Evolutionary conservation across 768 basidiomycete genomes (phyloP), one percentile per base, ranked within the genome.

Genomic region (Tulasnella sp.): DNA sequence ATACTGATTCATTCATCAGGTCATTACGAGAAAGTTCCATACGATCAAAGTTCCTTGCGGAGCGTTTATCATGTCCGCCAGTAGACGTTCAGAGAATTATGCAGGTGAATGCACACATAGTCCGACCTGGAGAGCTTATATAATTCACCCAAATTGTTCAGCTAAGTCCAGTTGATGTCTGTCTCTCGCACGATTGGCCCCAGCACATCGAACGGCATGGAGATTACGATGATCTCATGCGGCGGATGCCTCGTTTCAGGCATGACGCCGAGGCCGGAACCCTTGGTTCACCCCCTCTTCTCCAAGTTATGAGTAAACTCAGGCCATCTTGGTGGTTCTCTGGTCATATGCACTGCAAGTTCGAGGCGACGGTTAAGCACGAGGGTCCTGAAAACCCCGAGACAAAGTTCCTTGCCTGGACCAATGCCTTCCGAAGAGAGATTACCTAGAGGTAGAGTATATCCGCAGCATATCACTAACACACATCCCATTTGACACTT

Each of bases 141-240:
- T 9, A 18, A 39, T 10, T 46, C 16, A 39, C 9, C n/a, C 40
- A 73, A 37, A 46, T 16, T 35, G 78, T 42, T 37, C 78, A 88
- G 92, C 86, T 92, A 48, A 87, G 90, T 5, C 86, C 87, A 15
- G 88, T 91, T 7, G 84, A 90, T 37, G 88, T 99, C 39, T 94
- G 98, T 86, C 87, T 99, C 46, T 98, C 96, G 2, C 97, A 99
- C 82, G 98, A 98, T 84, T 99, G 97, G 97, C 98, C 97, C 0
- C 88, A 89, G 57, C 87, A 87, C 1, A 96, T 99, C 76, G 95
- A 93, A 79, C 89, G 90, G 11, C 87, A 95, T 80, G 96, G 96
- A 23, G 88, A 98, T 81, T 83, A 91, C 9, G 81, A 82, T 10
- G 86, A 82, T 13, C 86, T 99, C 0, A 84, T 99, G 18, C 86